Percentiles rank a stretch among this genome's conserved stretches.
These are phyloP conservation scores for Tricholoma flavovirens DNA, from an alignment of 768 basidiomycete genomes.

Conservation along the genomic window DNA sequence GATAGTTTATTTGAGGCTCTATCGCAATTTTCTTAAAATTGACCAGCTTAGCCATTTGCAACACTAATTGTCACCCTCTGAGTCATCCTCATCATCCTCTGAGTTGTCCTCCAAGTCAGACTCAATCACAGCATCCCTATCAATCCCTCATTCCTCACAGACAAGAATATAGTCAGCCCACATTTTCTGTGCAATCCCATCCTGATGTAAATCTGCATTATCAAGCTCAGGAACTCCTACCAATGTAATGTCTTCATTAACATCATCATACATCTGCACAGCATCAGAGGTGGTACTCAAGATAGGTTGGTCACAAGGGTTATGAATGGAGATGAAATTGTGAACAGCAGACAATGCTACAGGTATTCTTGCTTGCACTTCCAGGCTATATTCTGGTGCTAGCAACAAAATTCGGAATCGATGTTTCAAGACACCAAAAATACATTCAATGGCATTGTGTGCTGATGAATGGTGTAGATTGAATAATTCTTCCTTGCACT, in stretches of 20 bases:
- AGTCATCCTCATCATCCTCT: background rate
- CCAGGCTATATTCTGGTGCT: no score
- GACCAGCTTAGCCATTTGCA: no score
- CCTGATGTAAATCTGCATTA: background rate
- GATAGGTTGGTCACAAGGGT: slow-evolving; percentile 7
- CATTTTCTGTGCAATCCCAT: slow-evolving; percentile 16
- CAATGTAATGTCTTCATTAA: background rate
- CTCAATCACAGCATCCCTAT: no score
- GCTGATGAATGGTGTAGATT: no score
- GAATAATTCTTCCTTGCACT: no score
- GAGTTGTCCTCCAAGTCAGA: background rate
- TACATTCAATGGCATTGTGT: background rate
- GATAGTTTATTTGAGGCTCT: no score
- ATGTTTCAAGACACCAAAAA: no score
- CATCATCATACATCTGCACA: background rate
- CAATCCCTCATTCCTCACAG: background rate
- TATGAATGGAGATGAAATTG: slow-evolving; percentile 13
- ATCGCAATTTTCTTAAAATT: no score
- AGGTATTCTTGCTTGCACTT: no score
- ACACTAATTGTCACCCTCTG: background rate
- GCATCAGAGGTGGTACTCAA: background rate
- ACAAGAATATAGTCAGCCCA: slow-evolving; percentile 13
- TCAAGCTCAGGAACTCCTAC: background rate
- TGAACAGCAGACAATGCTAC: slow-evolving; percentile 15
- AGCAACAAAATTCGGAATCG: no score